phyloP scores from a whole-genome alignment of 2,329 filamentous ascomycete species.

The Fusarium euwallaceae region DNA sequence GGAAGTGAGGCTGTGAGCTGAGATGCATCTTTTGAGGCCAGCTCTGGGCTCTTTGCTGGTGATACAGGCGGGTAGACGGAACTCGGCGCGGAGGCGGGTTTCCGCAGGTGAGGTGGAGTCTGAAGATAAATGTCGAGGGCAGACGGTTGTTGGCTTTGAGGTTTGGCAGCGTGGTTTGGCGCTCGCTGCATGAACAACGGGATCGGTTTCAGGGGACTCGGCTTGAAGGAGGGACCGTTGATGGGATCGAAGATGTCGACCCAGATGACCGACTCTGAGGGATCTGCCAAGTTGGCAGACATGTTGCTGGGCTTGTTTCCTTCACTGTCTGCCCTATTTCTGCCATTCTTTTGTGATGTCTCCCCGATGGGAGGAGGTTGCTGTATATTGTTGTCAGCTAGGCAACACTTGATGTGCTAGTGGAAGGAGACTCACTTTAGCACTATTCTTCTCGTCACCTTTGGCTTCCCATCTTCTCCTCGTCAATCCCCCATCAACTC shows the following conservation, averaged over 20 bases:
- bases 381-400: slow-evolving; percentile 9
- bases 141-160: slow-evolving; percentile 21
- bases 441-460: slow-evolving; percentile 24
- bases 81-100: slow-evolving; percentile 15
- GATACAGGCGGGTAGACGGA: slow-evolving; percentile 13
- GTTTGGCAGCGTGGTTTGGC: slow-evolving; percentile 28
- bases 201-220: slow-evolving; percentile 64
- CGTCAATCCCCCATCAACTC: slow-evolving; percentile 61
- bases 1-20: slow-evolving; percentile 11
- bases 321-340: slow-evolving; percentile 21
- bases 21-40: not conserved
- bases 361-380: slow-evolving; percentile 16
- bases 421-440: slow-evolving; percentile 11
- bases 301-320: slow-evolving; percentile 3
- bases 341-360: not conserved
- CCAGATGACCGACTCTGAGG: slow-evolving; percentile 58
- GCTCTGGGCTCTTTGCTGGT: not conserved
- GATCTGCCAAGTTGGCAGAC: slow-evolving; percentile 35
- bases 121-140: slow-evolving; percentile 28
- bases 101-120: slow-evolving; percentile 16
- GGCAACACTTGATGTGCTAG: not conserved
- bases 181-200: slow-evolving; percentile 60
- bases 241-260: slow-evolving; percentile 65
- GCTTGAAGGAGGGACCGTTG: slow-evolving; percentile 60
- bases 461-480: slow-evolving; percentile 58